Evolutionary conservation across 2,329 filamentous ascomycete genomes (phyloP), one percentile per base, ranked within the genome.

Genomic region (Seiridium cupressi): DNA sequence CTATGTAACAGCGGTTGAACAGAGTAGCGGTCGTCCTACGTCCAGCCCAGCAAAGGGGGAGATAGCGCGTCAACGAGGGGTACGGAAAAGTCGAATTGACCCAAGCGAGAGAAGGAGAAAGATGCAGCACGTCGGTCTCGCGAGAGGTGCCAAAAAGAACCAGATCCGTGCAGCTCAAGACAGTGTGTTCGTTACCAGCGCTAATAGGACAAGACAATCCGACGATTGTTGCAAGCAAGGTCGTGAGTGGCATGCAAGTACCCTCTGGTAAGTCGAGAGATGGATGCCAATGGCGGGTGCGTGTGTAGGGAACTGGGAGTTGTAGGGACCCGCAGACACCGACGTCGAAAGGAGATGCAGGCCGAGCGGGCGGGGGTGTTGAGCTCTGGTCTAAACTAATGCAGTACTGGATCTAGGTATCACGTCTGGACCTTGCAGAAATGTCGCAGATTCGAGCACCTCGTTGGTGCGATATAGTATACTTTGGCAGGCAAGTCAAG

Each of bases 191-290:
- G 44, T 51, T 60, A 59, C 56, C 60, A 61, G 65, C 65, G 65
- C 66, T 65, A 62, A 66, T 57, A 35, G 62, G 64, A 64, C 59
- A 64, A 62, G 60, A 58, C 60, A 64, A 51, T 40, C 36, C 44
- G 64, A 66, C 66, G 63, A 69, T 60, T 63, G 64, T 66, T 57
- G 71, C 67, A 67, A 66, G 68, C 67, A 66, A 65, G 63, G 67
- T 71, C 73, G 60, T 76, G 72, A 76, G 71, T 76, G 18, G 18
- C 18, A 26, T 26, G 18, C 18, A 26, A 26, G 18, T 26, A 26
- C 18, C 18, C 18, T 26, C 18, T 26, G 18, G 18, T 26, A 26
- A 26, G 18, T 26, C 11, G 42, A 18, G 7, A 11, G 54, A 9
- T 46, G 54, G 18, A 26, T 26, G 18, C 18, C 18, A 26, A 26